phyloP scores from a whole-genome alignment of 805 yeast genomes.

The Sungouiozyma ichnusensis region DNA sequence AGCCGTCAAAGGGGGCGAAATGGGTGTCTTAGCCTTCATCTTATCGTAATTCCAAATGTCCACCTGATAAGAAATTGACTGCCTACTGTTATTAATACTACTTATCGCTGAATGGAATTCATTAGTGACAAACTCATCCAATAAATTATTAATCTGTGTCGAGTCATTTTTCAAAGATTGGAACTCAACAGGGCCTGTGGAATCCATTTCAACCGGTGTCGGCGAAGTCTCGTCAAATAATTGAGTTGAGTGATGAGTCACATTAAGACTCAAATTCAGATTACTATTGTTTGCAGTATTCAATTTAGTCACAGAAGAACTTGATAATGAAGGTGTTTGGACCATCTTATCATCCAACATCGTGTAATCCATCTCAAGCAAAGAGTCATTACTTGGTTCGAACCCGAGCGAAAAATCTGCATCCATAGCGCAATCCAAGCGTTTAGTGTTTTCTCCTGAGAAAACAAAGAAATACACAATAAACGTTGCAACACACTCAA shows the following conservation, averaged over 20 bases:
- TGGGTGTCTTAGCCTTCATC: background rate
- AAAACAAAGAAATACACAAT: too few relatives aligned
- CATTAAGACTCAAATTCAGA: conserved; percentile 3
- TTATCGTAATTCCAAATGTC: background rate
- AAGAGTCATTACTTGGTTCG: background rate
- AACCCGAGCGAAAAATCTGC: background rate
- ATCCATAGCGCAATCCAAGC: too few relatives aligned
- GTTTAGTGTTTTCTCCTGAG: too few relatives aligned
- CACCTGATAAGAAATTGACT: background rate
- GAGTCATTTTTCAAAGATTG: background rate
- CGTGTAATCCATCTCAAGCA: background rate
- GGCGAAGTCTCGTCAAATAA: background rate
- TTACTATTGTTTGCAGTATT: conserved; percentile 9
- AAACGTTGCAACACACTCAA: too few relatives aligned
- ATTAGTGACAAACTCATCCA: background rate
- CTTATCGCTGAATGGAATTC: background rate
- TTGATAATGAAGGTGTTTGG: conserved; percentile 4
- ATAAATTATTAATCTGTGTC: background rate
- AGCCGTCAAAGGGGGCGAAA: background rate
- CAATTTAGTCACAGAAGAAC: conserved; percentile 8
- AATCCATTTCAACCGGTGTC: background rate
- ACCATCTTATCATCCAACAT: background rate
- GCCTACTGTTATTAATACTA: background rate
- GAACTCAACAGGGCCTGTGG: background rate
- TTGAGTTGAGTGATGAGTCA: background rate